Evolutionary conservation across 805 yeast genomes (phyloP).

Genomic region (Wickerhamomyces xylosicus): DNA sequence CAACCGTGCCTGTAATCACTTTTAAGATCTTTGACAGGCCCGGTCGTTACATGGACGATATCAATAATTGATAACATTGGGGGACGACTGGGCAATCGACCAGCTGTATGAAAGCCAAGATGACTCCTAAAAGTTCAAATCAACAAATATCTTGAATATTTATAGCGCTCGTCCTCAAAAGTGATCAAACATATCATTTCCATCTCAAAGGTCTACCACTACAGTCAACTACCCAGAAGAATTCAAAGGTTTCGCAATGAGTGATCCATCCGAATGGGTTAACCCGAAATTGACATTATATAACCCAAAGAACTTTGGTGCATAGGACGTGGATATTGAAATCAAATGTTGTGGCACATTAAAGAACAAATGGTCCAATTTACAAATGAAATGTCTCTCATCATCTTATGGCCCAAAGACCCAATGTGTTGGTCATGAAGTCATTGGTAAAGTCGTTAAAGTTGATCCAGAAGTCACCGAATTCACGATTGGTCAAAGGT

Average conservation of each 20-base stretch:
- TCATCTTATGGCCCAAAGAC: conserved; percentile 24
- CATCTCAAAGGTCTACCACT: conserved; percentile 8
- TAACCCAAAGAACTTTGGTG: conserved; percentile 35
- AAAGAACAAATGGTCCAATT: conserved; percentile 38
- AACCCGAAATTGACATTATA: conserved; percentile 41
- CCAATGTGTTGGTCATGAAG: conserved; percentile 59
- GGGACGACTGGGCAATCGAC: too few species aligned
- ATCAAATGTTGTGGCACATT: conserved; percentile 51
- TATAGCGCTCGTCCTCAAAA: too few species aligned
- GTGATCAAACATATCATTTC: too few species aligned
- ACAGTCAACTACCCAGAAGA: conserved; percentile 37
- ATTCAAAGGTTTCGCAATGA: conserved; percentile 52
- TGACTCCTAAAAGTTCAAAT: too few species aligned
- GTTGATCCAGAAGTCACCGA: conserved; percentile 45
- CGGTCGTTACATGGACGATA: too few species aligned
- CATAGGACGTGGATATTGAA: conserved; percentile 42
- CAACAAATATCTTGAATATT: too few species aligned
- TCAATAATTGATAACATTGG: too few species aligned
- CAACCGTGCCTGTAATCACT: too few species aligned
- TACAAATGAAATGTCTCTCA: conserved; percentile 12
- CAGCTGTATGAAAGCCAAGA: too few species aligned
- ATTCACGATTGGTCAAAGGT: conserved; percentile 59
- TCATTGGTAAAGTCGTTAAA: conserved; percentile 46
- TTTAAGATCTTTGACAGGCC: too few species aligned
- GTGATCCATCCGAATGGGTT: conserved; percentile 40